phyloP scores from a whole-genome alignment of 1,284 basidiomycete species.

The Cerrena zonata region DNA sequence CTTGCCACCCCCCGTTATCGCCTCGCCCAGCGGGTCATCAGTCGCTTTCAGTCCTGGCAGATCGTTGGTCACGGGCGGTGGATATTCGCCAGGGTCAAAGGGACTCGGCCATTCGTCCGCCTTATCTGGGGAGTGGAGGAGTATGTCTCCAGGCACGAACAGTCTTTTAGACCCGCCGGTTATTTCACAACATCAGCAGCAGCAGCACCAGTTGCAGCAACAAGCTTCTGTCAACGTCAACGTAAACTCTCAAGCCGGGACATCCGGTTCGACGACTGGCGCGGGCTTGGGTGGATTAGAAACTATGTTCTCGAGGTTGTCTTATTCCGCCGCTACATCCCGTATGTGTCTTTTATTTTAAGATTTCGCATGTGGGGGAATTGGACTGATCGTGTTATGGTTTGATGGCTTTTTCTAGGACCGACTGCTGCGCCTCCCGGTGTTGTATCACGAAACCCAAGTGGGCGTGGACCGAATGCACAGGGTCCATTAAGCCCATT shows the following conservation, averaged over 20 bases:
- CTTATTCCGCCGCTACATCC: slow-evolving; percentile 27
- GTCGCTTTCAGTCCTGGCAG: slow-evolving; percentile 25
- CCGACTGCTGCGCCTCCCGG: slow-evolving; percentile 16
- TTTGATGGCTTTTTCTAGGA: slow-evolving; percentile 10
- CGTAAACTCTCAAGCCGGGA: background rate
- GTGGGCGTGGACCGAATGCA: slow-evolving; percentile 33
- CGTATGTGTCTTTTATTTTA: slow-evolving; percentile 16
- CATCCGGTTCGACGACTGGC: background rate
- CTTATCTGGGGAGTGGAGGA: slow-evolving; percentile 28
- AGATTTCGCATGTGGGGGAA: background rate
- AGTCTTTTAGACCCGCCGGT: slow-evolving; percentile 22
- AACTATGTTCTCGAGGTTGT: slow-evolving; percentile 28
- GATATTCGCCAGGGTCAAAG: slow-evolving; percentile 23
- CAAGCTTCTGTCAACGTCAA: slow-evolving; percentile 1
- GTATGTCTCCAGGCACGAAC: slow-evolving; percentile 23
- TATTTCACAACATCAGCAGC: slow-evolving; percentile 22
- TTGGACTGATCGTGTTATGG: background rate
- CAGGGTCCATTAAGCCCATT: slow-evolving; percentile 45
- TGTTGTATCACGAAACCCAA: slow-evolving; percentile 33
- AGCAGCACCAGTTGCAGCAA: slow-evolving; percentile 11
- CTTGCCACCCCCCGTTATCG: slow-evolving; percentile 44
- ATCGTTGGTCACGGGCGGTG: background rate
- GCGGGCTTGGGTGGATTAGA: slow-evolving; percentile 20
- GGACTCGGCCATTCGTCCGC: slow-evolving; percentile 21
- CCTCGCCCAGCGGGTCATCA: slow-evolving; percentile 32